A percentile compares a stretch with the other conserved stretches of the same genome.
These are phyloP conservation scores for Acer saccharum DNA, from an alignment of 345 rosid genomes.

Conservation along the genomic window DNA sequence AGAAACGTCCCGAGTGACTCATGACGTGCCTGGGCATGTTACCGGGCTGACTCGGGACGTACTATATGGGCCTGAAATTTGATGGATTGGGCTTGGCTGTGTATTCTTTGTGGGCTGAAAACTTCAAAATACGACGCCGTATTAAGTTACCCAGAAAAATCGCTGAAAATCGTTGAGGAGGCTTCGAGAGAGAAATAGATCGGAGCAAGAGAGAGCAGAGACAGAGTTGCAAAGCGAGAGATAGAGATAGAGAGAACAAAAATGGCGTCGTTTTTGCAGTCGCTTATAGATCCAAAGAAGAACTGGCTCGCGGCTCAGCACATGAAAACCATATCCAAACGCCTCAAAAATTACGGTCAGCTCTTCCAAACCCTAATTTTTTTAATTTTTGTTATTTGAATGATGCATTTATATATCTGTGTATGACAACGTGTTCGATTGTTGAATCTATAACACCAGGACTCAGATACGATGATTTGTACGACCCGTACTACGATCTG, in stretches of 20 bases:
- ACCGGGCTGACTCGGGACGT: no score
- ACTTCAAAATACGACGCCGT: no score
- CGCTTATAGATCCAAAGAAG: slow-evolving; percentile 67
- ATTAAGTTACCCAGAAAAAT: no score
- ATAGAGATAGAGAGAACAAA: neutral
- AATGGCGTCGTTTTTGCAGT: slow-evolving; percentile 54
- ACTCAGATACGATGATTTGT: slow-evolving; percentile 88
- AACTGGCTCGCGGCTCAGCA: slow-evolving; percentile 73
- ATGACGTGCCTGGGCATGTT: no score
- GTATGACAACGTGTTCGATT: neutral
- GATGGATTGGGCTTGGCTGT: no score
- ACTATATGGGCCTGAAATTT: no score
- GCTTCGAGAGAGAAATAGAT: neutral
- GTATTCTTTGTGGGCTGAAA: no score
- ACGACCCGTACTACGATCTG: slow-evolving; percentile 77
- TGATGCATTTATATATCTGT: neutral
- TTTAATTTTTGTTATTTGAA: neutral
- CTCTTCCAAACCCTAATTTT: slow-evolving; percentile 28
- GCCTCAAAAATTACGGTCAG: slow-evolving; percentile 74
- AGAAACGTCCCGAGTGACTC: no score
- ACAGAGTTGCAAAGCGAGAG: neutral
- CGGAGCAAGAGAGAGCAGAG: neutral
- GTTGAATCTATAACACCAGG: slow-evolving; percentile 38
- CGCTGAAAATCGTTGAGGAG: neutral
- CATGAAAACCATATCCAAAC: slow-evolving; percentile 65